These are phyloP conservation scores for Ceratocystis smalleyi DNA, from an alignment of 2,329 filamentous ascomycete species.

Conservation along the genomic window DNA sequence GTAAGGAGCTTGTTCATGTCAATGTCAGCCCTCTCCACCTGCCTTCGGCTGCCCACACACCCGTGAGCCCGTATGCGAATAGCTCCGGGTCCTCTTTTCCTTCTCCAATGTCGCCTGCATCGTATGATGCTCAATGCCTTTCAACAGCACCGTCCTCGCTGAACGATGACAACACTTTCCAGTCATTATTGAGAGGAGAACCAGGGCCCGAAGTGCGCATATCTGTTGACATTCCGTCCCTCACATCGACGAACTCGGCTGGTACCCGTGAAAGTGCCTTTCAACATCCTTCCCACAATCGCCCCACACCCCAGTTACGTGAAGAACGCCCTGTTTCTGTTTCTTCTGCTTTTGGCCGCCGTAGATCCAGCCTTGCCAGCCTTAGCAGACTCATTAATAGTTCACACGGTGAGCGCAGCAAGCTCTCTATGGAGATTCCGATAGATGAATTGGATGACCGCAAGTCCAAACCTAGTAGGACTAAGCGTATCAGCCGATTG, in stretches of 20 bases:
- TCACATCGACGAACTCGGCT: conserved; percentile 61
- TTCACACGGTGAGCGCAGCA: conserved; percentile 59
- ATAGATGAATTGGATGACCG: conserved; percentile 41
- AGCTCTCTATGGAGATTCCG: conserved; percentile 53
- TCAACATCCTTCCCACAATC: conserved; percentile 22
- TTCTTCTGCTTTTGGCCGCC: conserved; percentile 48
- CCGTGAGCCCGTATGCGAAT: conserved; percentile 50
- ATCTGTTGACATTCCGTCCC: conserved; percentile 57
- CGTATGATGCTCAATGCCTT: conserved; percentile 55
- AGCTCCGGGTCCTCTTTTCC: conserved; percentile 50
- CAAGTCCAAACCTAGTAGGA: conserved; percentile 45
- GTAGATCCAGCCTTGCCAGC: conserved; percentile 62
- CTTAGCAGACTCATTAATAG: conserved; percentile 62
- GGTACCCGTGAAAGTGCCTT: conserved; percentile 54
- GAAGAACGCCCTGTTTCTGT: conserved; percentile 48
- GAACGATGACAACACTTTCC: conserved; percentile 54
- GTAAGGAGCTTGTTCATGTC: conserved; percentile 34
- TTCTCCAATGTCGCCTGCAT: conserved; percentile 53
- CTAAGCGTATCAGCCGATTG: conserved; percentile 55
- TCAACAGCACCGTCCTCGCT: conserved; percentile 63
- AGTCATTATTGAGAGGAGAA: conserved; percentile 57
- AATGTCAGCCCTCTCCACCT: conserved; percentile 34
- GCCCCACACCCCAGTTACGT: conserved; percentile 31
- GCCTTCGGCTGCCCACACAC: conserved; percentile 30
- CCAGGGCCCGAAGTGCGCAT: conserved; percentile 56